These are phyloP conservation scores for Pisolithus microcarpus DNA, from an alignment of 768 basidiomycete genomes.

Conservation along the genomic window DNA sequence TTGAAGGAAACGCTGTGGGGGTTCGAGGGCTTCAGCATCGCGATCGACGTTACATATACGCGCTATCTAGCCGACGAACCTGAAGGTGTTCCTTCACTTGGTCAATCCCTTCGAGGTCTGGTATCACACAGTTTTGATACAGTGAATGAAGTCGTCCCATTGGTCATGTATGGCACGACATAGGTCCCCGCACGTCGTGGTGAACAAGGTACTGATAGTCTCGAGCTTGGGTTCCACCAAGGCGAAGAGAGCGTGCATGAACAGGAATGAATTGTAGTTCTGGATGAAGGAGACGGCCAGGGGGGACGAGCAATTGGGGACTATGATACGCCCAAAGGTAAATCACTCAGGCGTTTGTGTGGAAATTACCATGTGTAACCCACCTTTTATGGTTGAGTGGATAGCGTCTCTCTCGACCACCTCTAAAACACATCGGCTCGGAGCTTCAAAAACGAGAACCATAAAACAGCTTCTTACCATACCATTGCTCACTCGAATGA, in stretches of 20 bases:
- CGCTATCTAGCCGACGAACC: not conserved
- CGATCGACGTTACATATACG: no score
- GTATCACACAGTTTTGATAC: slow-evolving; percentile 12
- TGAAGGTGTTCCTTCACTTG: slow-evolving; percentile 8
- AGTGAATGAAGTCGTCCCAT: slow-evolving; percentile 15
- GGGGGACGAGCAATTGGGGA: slow-evolving; percentile 11
- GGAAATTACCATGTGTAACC: not conserved
- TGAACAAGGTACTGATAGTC: slow-evolving; percentile 16
- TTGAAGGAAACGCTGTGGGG: slow-evolving; percentile 11
- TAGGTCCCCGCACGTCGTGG: slow-evolving; percentile 15
- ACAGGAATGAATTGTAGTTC: slow-evolving; percentile 16
- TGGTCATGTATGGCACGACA: slow-evolving; percentile 12
- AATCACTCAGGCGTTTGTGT: no score
- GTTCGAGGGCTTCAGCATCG: no score
- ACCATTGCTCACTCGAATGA: slow-evolving; percentile 13
- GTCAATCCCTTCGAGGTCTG: not conserved
- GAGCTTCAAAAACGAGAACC: no score
- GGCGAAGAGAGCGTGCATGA: slow-evolving; percentile 16
- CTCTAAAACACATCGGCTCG: slow-evolving; percentile 1
- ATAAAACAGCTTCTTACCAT: no score
- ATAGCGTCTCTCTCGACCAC: slow-evolving; percentile 7
- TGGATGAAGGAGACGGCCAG: not conserved
- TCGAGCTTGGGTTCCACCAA: slow-evolving; percentile 14
- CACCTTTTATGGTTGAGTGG: slow-evolving; percentile 4
- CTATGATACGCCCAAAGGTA: not conserved